Evolutionary conservation across 108 stramenopile species (phyloP).

Genomic region (Asterionellopsis glacialis): DNA sequence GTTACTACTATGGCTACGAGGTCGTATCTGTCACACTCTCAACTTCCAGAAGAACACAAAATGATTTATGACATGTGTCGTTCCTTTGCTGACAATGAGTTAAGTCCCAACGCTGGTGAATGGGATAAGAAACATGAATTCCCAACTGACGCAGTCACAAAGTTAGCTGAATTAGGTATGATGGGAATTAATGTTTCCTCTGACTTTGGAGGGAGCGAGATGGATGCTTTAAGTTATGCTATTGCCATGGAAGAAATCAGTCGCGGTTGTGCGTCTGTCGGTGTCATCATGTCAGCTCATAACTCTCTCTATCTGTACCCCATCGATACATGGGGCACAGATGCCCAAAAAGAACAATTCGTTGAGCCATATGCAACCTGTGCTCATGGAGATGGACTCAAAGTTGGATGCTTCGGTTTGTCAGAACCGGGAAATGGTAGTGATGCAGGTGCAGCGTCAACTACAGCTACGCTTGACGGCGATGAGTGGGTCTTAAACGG

Average conservation of each 20-base stretch:
- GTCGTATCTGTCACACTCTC: conserved; percentile 57
- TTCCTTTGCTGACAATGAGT: conserved; percentile 92
- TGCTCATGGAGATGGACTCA: conserved; percentile 35
- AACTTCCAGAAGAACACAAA: conserved; percentile 87
- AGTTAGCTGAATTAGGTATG: conserved; percentile 88
- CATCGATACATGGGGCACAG: conserved; percentile 86
- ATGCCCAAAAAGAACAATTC: conserved; percentile 79
- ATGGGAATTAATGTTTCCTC: conserved; percentile 91
- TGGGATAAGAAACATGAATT: conserved; percentile 86
- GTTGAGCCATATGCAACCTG: conserved; percentile 64
- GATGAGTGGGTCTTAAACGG: conserved; percentile 93
- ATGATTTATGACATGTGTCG: conserved; percentile 96
- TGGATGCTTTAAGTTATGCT: conserved; percentile 95
- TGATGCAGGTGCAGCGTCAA: conserved; percentile 93
- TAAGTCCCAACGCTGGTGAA: conserved; percentile 85
- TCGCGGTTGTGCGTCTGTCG: conserved; percentile 92
- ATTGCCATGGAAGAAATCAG: conserved; percentile 99
- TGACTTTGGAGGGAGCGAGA: conserved; percentile 80
- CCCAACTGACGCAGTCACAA: conserved; percentile 57
- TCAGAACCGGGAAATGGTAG: conserved; percentile 88
- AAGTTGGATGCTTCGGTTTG: conserved; percentile 90
- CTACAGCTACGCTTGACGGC: conserved; percentile 86
- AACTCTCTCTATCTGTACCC: conserved; percentile 94
- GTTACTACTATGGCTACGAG: conserved; percentile 2
- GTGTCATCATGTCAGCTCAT: conserved; percentile 96